Evolutionary conservation across 306 rosid species (phyloP), one percentile per base, ranked within the genome.

Genomic region (Cucurbita maxima): DNA sequence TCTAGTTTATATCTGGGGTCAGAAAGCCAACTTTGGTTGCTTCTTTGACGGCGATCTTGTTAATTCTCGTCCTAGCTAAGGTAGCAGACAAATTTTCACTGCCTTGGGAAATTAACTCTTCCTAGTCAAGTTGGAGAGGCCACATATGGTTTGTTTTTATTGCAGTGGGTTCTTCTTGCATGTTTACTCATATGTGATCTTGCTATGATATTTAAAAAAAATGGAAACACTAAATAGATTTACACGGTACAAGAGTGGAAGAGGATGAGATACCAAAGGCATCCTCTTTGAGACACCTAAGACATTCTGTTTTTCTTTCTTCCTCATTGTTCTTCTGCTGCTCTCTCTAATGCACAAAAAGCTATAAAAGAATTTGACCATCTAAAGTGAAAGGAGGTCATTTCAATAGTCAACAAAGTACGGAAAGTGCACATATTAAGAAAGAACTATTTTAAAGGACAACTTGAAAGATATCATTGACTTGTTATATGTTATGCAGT

Each of bases 171-270:
- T 15, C 43, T 74, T 79, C 54, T 71, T 83, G 82, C 73, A 88
- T 96, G 96, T 92, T 74, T 88, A 85, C 85, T 86, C 98, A 19
- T 89, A 76, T 95, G 92, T 70, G 96, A 92, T 77, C 92, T 91
- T 50, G 96, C 92, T 82, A 92, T 19, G 20, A 8, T 13, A 12
- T 48, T 48, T 48, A 3, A 12, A 3, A 48, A 48, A 9, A 48
- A 48, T 13, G 15, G n/a, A 58, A 18, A 58, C n/a, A 30, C 16
- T 52, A n/a, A 58, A 58, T 8, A 25, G 30, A 58, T 58, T 12
- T 18, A 52, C 54, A 52, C 54, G 6, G 44, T 40, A 45, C 30
- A 55, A 19, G 59, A 8, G 34, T 8, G 18, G 30, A 54, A 54
- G 58, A 54, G 25, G 58, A 54, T 54, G 20, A 54, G 20, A 54